A percentile compares a stretch with the other conserved stretches of the same genome.
Evolutionary conservation across 768 basidiomycete species (phyloP).

Genomic region (Leccinum imitatum): DNA sequence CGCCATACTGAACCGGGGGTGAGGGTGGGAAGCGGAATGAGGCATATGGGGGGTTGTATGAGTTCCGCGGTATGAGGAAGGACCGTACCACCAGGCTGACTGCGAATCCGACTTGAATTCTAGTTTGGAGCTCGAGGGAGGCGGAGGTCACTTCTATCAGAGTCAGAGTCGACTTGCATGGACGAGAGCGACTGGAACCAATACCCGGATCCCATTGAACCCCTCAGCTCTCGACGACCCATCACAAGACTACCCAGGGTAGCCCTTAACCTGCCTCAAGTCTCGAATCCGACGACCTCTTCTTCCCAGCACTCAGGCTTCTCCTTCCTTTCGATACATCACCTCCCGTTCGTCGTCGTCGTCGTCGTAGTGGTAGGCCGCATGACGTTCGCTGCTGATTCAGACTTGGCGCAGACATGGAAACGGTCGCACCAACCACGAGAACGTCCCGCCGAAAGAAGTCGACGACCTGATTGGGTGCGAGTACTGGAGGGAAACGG

Average conservation of each 20-base stretch:
- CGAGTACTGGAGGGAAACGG: constrained; percentile 22
- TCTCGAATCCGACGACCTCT: too few relatives aligned
- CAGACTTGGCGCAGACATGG: background rate
- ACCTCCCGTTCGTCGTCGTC: too few relatives aligned
- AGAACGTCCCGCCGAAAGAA: constrained; percentile 28
- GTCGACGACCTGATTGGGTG: constrained; percentile 21
- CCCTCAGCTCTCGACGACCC: background rate
- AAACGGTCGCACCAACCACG: background rate
- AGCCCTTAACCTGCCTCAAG: constrained; percentile 1
- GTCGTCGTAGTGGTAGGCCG: background rate
- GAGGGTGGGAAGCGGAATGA: constrained; percentile 15
- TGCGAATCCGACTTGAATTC: constrained; percentile 14
- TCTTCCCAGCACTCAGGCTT: too few relatives aligned
- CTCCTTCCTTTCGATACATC: too few relatives aligned
- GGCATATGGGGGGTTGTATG: background rate
- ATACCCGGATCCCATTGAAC: constrained; percentile 20
- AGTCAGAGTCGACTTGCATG: background rate
- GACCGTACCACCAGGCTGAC: constrained; percentile 10
- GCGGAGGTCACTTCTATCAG: constrained; percentile 1
- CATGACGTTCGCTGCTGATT: background rate
- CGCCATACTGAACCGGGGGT: constrained; percentile 8
- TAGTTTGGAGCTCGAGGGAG: constrained; percentile 3
- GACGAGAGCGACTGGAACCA: background rate
- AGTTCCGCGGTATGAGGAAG: constrained; percentile 10
- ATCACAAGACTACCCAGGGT: constrained; percentile 12